Percentiles rank a stretch among this genome's conserved stretches.
Evolutionary conservation across 441 rosid genomes (phyloP).

Genomic region (Erodium texanum): DNA sequence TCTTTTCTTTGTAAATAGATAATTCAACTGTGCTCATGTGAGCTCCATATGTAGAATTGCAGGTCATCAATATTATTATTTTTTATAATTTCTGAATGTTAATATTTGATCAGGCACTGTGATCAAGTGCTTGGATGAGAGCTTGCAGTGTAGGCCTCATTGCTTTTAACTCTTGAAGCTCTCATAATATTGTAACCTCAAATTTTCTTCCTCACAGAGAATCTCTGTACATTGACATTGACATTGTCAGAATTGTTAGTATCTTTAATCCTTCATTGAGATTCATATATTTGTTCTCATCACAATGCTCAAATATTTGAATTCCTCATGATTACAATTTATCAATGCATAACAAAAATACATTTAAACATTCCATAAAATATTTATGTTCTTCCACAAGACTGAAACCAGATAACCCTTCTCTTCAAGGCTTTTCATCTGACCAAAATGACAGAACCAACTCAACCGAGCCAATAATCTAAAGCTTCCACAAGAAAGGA

Average conservation of each 20-base stretch:
- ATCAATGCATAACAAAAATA: background rate
- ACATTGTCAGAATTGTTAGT: no score
- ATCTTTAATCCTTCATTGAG: no score
- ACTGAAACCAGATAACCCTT: background rate
- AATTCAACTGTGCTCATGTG: constrained; percentile 14
- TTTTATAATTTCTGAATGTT: constrained; percentile 31
- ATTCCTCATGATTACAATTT: no score
- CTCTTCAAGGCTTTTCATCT: no score
- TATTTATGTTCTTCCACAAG: background rate
- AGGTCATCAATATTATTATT: constrained; percentile 26
- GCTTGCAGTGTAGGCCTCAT: background rate
- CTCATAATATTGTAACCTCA: background rate
- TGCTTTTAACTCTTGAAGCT: background rate
- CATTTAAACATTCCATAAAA: no score
- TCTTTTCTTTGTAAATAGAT: constrained; percentile 36
- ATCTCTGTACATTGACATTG: no score
- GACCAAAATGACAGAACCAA: no score
- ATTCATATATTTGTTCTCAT: no score
- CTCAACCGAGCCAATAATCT: background rate
- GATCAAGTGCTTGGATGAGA: constrained; percentile 20
- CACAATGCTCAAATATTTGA: no score
- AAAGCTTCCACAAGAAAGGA: background rate
- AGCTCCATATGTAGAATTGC: constrained; percentile 33
- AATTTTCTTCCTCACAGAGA: background rate
- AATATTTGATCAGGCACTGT: constrained; percentile 18